Conservation (phyloP, 768 basidiomycete species). For the Aureoboletus auriporus region DNA sequence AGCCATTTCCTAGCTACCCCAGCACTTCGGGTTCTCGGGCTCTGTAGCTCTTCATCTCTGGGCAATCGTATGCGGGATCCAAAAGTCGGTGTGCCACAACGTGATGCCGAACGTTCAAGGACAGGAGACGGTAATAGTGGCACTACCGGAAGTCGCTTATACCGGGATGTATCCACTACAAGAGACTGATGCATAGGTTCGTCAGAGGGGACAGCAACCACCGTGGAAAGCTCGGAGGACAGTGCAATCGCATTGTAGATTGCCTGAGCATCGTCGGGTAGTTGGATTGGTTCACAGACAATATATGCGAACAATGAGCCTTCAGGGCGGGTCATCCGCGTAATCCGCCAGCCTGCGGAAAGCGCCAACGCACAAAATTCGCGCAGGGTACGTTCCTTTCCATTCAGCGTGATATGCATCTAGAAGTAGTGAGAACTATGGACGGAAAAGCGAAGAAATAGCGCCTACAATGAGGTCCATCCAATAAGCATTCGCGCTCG, state of each 20-base stretch:
- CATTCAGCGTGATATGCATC: conserved; percentile 70
- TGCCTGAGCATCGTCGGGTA: conserved; percentile 37
- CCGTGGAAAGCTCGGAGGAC: conserved; percentile 15
- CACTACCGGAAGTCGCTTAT: conserved; percentile 6
- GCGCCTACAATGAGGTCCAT: conserved; percentile 59
- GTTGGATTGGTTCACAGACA: conserved; percentile 56
- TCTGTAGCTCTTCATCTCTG: conserved; percentile 22
- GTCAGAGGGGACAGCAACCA: conserved; percentile 8
- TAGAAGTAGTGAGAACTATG: conserved; percentile 21
- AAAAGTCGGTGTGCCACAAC: conserved; percentile 61
- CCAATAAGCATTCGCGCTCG: conserved; percentile 62
- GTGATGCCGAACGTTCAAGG: conserved; percentile 44
- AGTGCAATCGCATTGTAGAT: conserved; percentile 19
- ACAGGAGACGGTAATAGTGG: conserved; percentile 23
- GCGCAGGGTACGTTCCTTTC: conserved; percentile 66
- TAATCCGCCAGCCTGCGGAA: conserved; percentile 60
- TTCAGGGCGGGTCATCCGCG: conserved; percentile 51
- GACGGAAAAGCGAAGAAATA: not conserved
- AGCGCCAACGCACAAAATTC: conserved; percentile 52
- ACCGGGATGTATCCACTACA: conserved; percentile 1
- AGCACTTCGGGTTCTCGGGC: conserved; percentile 9
- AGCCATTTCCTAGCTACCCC: conserved; percentile 24
- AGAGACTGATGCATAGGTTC: not conserved
- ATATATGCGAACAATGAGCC: conserved; percentile 72
- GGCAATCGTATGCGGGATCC: conserved; percentile 43